Evolutionary conservation across 78 protist genomes (phyloP).

Genomic region (Protostelium mycophagum): DNA sequence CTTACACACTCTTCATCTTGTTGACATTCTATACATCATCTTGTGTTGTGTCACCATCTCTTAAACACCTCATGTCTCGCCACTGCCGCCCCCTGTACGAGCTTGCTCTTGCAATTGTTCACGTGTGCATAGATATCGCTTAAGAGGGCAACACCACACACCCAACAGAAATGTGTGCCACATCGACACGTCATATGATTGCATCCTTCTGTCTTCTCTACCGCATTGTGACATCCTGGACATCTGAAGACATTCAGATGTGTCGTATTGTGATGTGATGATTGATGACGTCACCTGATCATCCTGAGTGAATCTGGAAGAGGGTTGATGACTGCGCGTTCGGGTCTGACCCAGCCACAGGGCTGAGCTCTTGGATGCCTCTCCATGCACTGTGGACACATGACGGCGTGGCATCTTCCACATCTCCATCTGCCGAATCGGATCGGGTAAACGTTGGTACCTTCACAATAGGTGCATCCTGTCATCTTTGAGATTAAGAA

Average conservation of each 20-base stretch:
- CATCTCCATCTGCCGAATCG: not conserved
- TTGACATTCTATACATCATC: no score
- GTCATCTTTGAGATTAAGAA: not conserved
- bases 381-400: not conserved
- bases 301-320: no score
- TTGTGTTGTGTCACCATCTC: no score
- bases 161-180: not conserved
- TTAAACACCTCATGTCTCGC: no score
- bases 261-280: no score
- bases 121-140: no score
- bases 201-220: slow-evolving; percentile 60
- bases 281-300: not conserved
- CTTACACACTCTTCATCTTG: no score
- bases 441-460: not conserved
- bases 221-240: not conserved
- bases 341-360: not conserved
- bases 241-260: not conserved
- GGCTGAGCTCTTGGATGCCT: not conserved
- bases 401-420: not conserved
- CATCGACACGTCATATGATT: slow-evolving; percentile 45
- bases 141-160: no score
- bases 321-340: no score
- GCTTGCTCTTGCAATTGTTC: no score
- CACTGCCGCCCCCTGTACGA: no score
- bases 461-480: not conserved